A percentile compares a stretch with the other conserved stretches of the same genome.
Conservation (phyloP, 768 basidiomycete genomes). For the Gloeophyllum trabeum region DNA sequence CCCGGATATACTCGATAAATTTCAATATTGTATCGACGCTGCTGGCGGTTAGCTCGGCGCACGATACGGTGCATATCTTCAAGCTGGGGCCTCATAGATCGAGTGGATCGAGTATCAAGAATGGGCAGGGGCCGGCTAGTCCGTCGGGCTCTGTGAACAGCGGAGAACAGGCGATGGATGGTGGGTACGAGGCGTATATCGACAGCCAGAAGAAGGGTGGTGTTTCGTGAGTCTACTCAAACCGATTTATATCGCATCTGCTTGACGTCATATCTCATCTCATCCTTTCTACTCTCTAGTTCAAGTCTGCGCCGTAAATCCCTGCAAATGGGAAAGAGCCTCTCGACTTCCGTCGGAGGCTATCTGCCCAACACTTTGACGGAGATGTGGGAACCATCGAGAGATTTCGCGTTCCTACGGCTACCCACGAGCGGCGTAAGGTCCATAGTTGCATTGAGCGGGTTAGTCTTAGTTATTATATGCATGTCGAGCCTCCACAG, state of each 20-base stretch:
- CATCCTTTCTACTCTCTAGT: constrained; percentile 6
- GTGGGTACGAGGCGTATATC: constrained; percentile 79
- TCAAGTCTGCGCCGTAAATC: constrained; percentile 58
- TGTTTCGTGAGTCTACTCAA: constrained; percentile 45
- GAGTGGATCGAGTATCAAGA: constrained; percentile 9
- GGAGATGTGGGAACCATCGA: constrained; percentile 93
- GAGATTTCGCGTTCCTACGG: constrained; percentile 88
- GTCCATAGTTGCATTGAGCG: constrained; percentile 82
- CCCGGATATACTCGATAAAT: constrained; percentile 73
- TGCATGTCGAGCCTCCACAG: background rate
- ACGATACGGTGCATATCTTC: constrained; percentile 96
- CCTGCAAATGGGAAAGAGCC: constrained; percentile 59
- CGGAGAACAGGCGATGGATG: constrained; percentile 47
- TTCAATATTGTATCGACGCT: constrained; percentile 80
- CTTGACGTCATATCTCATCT: background rate
- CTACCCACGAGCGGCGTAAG: constrained; percentile 69
- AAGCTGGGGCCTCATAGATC: constrained; percentile 46
- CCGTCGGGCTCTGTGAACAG: constrained; percentile 60
- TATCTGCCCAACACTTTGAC: constrained; percentile 84
- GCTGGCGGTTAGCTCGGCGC: constrained; percentile 85
- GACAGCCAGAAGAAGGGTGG: constrained; percentile 60
- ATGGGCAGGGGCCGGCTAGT: constrained; percentile 30
- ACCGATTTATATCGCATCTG: too few relatives aligned
- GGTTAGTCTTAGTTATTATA: constrained; percentile 36
- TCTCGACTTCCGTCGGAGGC: constrained; percentile 72